A percentile compares a stretch with the other conserved stretches of the same genome.
These are phyloP conservation scores for Hypoxylon sp. DNA, from an alignment of 2,329 filamentous ascomycete species.

Conservation along the genomic window DNA sequence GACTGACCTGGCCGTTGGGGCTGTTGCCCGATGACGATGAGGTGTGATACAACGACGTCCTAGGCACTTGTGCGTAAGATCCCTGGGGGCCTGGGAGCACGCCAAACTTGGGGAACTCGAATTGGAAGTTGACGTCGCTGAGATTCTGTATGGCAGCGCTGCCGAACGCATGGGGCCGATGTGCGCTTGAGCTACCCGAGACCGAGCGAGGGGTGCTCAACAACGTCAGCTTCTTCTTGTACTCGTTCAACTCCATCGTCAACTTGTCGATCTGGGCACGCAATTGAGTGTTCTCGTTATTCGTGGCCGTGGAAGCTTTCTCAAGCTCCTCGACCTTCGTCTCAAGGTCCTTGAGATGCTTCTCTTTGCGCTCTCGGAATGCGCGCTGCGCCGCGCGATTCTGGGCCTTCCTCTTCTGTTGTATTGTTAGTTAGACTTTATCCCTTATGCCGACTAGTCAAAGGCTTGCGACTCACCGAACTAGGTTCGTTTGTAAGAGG, in stretches of 20 bases:
- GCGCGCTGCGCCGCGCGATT: conserved; percentile 93
- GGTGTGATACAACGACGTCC: conserved; percentile 44
- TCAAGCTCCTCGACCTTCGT: conserved; percentile 81
- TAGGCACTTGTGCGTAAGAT: conserved; percentile 30
- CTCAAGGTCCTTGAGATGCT: conserved; percentile 87
- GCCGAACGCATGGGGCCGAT: conserved; percentile 60
- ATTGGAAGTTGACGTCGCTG: conserved; percentile 86
- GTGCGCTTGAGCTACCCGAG: conserved; percentile 50
- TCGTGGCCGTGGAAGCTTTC: conserved; percentile 84
- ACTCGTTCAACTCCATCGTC: conserved; percentile 86
- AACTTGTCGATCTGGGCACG: conserved; percentile 90
- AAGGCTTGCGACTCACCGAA: conserved; percentile 75
- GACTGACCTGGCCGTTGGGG: conserved; percentile 52
- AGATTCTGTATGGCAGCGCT: conserved; percentile 67
- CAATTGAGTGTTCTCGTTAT: conserved; percentile 85
- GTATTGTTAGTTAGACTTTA: conserved; percentile 45
- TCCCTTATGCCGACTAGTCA: conserved; percentile 29
- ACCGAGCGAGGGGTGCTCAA: conserved; percentile 54
- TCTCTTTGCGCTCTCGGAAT: conserved; percentile 95
- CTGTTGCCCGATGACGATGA: conserved; percentile 49
- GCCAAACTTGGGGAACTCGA: conserved; percentile 96
- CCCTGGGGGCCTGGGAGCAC: conserved; percentile 67
- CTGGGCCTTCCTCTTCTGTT: conserved; percentile 92
- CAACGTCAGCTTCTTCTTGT: conserved; percentile 85
- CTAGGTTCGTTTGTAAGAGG: conserved; percentile 95